Conservation (phyloP, 352 stramenopile genomes). For the Pythium phragmitis region DNA sequence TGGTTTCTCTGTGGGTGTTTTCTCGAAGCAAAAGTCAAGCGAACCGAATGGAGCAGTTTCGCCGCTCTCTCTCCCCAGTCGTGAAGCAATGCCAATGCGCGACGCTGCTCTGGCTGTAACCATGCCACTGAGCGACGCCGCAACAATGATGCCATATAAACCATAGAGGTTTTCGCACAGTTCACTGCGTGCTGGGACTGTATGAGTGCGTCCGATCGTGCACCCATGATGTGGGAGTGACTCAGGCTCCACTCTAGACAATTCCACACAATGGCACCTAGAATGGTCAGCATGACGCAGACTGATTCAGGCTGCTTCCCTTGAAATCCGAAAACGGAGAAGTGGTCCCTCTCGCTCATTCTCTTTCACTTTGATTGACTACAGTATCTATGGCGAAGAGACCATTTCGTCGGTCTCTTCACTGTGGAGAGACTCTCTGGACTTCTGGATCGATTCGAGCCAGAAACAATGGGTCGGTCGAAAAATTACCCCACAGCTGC, state of each 20-base stretch:
- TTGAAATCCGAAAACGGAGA: not conserved
- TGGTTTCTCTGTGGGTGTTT: not conserved
- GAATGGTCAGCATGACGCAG: too few relatives aligned
- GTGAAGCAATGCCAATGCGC: not conserved
- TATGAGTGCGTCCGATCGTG: not conserved
- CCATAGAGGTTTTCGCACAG: not conserved
- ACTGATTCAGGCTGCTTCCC: too few relatives aligned
- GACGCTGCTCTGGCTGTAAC: not conserved
- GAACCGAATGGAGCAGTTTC: conserved; percentile 14
- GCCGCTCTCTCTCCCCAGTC: not conserved
- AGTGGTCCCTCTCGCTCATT: conserved; percentile 11
- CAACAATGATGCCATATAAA: conserved; percentile 13
- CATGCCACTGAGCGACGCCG: conserved; percentile 10
- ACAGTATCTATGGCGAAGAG: too few relatives aligned
- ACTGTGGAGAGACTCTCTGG: not conserved
- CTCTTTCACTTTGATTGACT: too few relatives aligned
- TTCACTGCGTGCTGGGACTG: not conserved
- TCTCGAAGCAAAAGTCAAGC: conserved; percentile 1
- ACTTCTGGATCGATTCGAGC: conserved; percentile 1
- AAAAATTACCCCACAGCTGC: not conserved
- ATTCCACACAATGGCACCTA: too few relatives aligned
- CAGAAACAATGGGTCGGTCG: conserved; percentile 9
- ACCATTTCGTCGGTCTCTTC: too few relatives aligned
- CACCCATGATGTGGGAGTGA: not conserved
- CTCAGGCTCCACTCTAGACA: not conserved